A percentile compares a stretch with the other conserved stretches of the same genome.
Conservation (phyloP, 164 flowering plant species). For the Umbellularia californica region DNA sequence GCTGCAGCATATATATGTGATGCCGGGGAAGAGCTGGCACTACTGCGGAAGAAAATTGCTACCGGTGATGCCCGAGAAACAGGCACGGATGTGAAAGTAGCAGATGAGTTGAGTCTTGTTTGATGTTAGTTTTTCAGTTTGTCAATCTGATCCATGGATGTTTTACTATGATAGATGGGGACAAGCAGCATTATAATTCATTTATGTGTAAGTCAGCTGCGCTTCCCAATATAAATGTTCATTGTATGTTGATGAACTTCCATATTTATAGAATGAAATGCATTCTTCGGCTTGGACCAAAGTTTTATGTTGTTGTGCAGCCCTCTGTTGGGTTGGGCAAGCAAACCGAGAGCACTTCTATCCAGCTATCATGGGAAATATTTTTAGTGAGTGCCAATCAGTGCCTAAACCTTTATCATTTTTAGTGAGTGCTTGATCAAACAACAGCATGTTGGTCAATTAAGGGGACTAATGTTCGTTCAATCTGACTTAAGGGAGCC, state of each 20-base stretch:
- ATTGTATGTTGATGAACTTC: not conserved
- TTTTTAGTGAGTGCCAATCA: too few species aligned
- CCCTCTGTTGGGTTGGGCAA: too few species aligned
- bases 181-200: not conserved
- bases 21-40: constrained; percentile 69
- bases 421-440: too few species aligned
- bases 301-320: not conserved
- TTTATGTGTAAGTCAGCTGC: not conserved
- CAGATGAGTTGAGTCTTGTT: constrained; percentile 58
- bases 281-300: not conserved
- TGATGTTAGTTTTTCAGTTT: constrained; percentile 15
- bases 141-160: not conserved
- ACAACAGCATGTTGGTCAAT: too few species aligned
- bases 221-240: not conserved
- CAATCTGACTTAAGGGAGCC: too few species aligned
- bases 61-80: constrained; percentile 25
- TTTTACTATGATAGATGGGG: not conserved
- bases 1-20: constrained; percentile 82
- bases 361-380: too few species aligned
- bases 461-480: too few species aligned
- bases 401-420: too few species aligned
- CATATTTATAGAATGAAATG: not conserved
- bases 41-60: constrained; percentile 43
- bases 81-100: constrained; percentile 13
- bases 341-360: too few species aligned